These are phyloP conservation scores for Colletotrichum sp. DNA, from an alignment of 2,329 filamentous ascomycete genomes.

Conservation along the genomic window DNA sequence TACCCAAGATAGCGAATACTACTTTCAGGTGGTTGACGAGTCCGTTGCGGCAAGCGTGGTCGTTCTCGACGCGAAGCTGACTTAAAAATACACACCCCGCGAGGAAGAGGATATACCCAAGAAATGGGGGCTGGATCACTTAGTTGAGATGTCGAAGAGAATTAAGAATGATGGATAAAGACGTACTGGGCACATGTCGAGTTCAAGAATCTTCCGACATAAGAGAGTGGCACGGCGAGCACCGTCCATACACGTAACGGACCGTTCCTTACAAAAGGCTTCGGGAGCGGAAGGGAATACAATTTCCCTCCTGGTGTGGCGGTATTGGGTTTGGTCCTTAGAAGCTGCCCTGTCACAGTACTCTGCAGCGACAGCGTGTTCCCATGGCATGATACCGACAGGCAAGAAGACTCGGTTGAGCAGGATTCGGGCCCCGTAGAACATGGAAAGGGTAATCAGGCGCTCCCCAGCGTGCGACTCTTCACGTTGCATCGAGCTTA, in stretches of 20 bases:
- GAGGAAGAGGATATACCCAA: not conserved
- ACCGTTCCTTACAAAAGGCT: not conserved
- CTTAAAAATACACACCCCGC: not conserved
- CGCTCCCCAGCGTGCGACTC: not conserved
- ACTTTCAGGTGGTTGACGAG: not conserved
- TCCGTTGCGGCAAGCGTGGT: not conserved
- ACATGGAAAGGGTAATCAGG: not conserved
- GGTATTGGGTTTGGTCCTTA: not conserved
- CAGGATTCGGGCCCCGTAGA: not conserved
- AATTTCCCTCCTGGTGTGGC: not conserved
- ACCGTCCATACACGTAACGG: accelerated
- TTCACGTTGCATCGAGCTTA: not conserved
- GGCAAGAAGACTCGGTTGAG: not conserved
- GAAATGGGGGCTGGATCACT: not conserved
- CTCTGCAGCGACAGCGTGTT: not conserved
- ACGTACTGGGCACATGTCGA: not conserved
- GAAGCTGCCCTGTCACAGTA: not conserved
- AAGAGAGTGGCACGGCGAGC: not conserved
- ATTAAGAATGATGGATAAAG: accelerated
- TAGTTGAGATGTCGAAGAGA: not conserved
- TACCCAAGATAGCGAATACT: not conserved
- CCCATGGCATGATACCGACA: not conserved
- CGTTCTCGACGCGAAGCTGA: not conserved
- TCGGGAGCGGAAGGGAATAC: not conserved
- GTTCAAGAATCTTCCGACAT: not conserved